These are phyloP conservation scores for Quercus parvula DNA, from an alignment of 306 rosid species.

Conservation along the genomic window DNA sequence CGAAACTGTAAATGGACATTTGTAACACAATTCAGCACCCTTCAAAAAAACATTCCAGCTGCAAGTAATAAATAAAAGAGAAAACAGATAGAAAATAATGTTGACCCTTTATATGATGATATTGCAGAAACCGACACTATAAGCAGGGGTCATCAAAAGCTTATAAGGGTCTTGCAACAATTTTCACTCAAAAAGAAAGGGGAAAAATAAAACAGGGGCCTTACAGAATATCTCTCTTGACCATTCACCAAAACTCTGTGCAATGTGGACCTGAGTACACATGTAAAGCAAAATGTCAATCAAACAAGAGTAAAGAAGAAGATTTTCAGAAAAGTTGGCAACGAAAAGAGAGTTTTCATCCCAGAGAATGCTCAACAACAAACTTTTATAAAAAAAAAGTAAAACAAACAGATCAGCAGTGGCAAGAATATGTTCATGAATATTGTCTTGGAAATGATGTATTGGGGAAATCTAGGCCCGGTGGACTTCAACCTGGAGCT, in stretches of 20 bases:
- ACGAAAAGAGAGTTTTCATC: neutral
- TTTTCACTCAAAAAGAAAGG: neutral
- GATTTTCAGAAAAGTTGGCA: neutral
- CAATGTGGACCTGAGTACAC: constrained; percentile 75
- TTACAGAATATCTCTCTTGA: constrained; percentile 86
- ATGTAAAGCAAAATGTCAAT: constrained; percentile 11
- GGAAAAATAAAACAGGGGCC: constrained; percentile 8
- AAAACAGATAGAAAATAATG: neutral
- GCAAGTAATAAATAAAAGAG: neutral
- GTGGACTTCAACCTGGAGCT: neutral
- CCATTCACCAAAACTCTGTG: constrained; percentile 86
- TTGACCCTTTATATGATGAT: neutral
- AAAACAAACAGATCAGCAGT: neutral
- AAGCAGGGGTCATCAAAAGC: neutral
- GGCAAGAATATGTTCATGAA: neutral
- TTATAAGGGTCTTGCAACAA: neutral
- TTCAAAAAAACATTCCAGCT: neutral
- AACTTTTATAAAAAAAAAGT: neutral
- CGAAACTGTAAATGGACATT: neutral
- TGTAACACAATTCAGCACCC: neutral
- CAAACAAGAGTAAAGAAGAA: neutral
- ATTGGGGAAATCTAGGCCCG: neutral
- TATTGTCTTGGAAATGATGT: neutral
- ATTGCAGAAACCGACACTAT: neutral
- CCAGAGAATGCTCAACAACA: neutral